These are phyloP conservation scores for Limtongozyma cylindracea DNA, from an alignment of 805 yeast species.

Conservation along the genomic window DNA sequence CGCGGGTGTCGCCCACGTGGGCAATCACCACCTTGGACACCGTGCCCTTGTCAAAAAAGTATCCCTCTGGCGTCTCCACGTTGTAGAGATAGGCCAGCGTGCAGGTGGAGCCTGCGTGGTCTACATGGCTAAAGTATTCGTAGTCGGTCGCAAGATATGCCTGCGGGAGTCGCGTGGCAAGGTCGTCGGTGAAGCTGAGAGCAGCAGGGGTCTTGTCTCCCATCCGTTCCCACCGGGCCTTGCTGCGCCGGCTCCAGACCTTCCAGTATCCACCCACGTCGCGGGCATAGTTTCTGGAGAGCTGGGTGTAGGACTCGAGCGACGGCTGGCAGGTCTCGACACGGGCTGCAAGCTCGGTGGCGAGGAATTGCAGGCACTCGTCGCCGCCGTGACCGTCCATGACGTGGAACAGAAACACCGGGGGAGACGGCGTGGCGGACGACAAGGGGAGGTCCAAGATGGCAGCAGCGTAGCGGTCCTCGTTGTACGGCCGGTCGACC, in stretches of 20 bases:
- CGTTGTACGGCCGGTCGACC: conserved; percentile 55
- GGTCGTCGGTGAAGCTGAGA: conserved; percentile 17
- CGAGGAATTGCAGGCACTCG: conserved; percentile 40
- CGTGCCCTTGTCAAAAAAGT: conserved; percentile 41
- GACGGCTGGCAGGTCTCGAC: conserved; percentile 18
- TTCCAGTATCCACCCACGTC: conserved; percentile 74
- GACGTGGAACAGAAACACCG: conserved; percentile 36
- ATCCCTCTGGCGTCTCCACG: conserved; percentile 9
- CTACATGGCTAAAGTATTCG: conserved; percentile 18
- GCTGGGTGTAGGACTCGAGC: conserved; percentile 7
- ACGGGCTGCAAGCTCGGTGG: conserved; percentile 21
- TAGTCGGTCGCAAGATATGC: conserved; percentile 44
- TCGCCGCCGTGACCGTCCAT: conserved; percentile 94
- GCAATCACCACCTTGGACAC: conserved; percentile 49
- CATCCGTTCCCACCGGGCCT: conserved; percentile 8
- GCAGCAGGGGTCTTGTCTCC: conserved; percentile 3
- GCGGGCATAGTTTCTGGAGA: conserved; percentile 27
- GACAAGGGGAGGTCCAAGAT: conserved; percentile 14
- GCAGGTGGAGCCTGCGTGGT: conserved; percentile 43
- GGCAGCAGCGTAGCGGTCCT: conserved; percentile 52
- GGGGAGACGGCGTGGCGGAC: conserved; percentile 2
- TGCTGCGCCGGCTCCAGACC: conserved; percentile 30
- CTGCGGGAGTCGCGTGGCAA: conserved; percentile 32
- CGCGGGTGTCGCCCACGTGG: conserved; percentile 84
- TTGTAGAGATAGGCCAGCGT: conserved; percentile 39